phyloP scores from a whole-genome alignment of 2,329 filamentous ascomycete species.

The Tolypocladium ovalisporum region DNA sequence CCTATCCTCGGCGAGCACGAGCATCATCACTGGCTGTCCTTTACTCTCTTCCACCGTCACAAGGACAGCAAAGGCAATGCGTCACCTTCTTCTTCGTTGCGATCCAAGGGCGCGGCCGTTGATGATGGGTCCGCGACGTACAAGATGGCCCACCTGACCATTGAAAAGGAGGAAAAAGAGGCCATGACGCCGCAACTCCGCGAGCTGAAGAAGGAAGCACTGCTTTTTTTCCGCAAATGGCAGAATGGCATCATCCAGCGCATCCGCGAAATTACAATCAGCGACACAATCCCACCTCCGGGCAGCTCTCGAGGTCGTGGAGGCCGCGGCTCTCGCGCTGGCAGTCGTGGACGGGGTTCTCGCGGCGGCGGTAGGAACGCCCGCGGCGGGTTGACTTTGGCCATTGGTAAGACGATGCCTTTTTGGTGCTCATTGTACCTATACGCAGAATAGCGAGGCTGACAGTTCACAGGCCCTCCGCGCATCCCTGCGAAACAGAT shows the following conservation, averaged over 20 bases:
- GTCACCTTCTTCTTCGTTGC: slow-evolving; percentile 1
- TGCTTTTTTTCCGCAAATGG: slow-evolving; percentile 74
- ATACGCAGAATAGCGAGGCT: background rate
- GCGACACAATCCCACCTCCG: slow-evolving; percentile 20
- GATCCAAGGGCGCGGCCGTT: background rate
- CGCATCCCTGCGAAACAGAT: slow-evolving; percentile 29
- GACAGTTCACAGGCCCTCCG: slow-evolving; percentile 19
- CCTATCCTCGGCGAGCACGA: slow-evolving; percentile 18
- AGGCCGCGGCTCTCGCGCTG: slow-evolving; percentile 14
- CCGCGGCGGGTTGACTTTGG: slow-evolving; percentile 16
- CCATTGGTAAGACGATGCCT: slow-evolving; percentile 21
- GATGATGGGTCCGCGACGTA: slow-evolving; percentile 9
- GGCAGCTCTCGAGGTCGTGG: slow-evolving; percentile 22
- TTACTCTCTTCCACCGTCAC: slow-evolving; percentile 16
- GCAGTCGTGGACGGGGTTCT: slow-evolving; percentile 16
- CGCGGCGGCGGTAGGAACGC: slow-evolving; percentile 19
- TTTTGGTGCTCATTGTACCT: background rate
- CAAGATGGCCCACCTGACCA: slow-evolving; percentile 15
- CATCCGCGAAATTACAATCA: slow-evolving; percentile 55
- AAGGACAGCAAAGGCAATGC: slow-evolving; percentile 12
- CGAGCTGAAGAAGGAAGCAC: slow-evolving; percentile 58
- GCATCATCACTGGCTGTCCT: slow-evolving; percentile 23
- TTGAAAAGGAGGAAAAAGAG: slow-evolving; percentile 20
- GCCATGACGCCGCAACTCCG: slow-evolving; percentile 35
- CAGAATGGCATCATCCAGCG: slow-evolving; percentile 57